Base-by-base conservation (phyloP, 257 asterid genomes). In the Primulina huaijiensis region DNA sequence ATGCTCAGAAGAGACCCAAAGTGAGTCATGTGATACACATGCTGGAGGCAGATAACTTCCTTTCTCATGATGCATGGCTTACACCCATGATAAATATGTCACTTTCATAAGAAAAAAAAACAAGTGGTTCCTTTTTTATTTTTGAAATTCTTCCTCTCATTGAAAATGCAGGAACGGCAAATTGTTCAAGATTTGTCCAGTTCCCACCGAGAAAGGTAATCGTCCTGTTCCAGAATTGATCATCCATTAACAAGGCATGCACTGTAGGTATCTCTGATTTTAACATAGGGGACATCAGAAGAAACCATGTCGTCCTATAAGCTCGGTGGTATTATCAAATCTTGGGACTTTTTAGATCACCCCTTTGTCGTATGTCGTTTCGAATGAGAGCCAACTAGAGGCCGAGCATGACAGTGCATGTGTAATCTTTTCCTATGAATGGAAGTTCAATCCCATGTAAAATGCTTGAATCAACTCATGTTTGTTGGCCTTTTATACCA, bases 1-100 rank as follows among this genome's bases (percentile, higher is more conserved):
- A 92, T 76, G 95, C 95, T 34, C 88, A 85, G 53, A 92, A 92
- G 86, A 87, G 98, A 78, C 97, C 98, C 63, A 92, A 92, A 74
- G 85, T 90, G 97, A 93, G 96, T 67, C 92, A 92, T 74, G 81
- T 90, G 40, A 81, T 92, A 75, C 97, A 90, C 88, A 90, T 90
- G 97, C 90, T 92, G 10, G 98, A 90, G 79, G 88, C 97, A 0
- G 96, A 90, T 69, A 95, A 90, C 80, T 73, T 88, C 76, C 79
- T 81, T 63, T 77, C 87, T 50, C 90, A 86, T 40, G 93, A 90
- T 82, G 97, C 84, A 89, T 68, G 89, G 37, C 16, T 29, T 34
- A 27, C 64, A 60, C 35, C 16, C 52, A 40, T 11, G 52, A 40
- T 40, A 2, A 40, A 9, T 2, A 40, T 40, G 4, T 10, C 16